These are phyloP conservation scores for Candida koratica DNA, from an alignment of 805 yeast genomes.

Conservation along the genomic window DNA sequence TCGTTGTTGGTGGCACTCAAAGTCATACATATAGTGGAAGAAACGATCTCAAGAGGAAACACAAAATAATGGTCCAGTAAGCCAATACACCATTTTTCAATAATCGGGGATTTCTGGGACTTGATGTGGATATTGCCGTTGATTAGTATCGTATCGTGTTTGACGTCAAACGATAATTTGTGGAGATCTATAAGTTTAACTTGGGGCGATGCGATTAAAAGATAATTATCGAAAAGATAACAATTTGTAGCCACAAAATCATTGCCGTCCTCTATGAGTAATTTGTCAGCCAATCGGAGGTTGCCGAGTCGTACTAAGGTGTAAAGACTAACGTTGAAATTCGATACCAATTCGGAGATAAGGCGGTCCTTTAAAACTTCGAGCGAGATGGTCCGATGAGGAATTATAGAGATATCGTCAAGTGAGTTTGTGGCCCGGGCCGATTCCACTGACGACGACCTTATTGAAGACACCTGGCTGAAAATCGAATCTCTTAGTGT, in stretches of 20 bases:
- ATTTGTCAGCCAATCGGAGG: slow-evolving; percentile 33
- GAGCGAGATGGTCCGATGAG: slow-evolving; percentile 19
- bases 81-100: slow-evolving; percentile 45
- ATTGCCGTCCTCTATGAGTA: slow-evolving; percentile 18
- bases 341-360: slow-evolving; percentile 26
- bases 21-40: slow-evolving; percentile 24
- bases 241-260: slow-evolving; percentile 15
- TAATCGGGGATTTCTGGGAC: slow-evolving; percentile 27
- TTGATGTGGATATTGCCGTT: slow-evolving; percentile 19
- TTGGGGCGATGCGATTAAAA: slow-evolving; percentile 14
- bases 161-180: slow-evolving; percentile 4
- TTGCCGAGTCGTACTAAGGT: slow-evolving; percentile 30
- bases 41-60: slow-evolving; percentile 34
- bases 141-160: slow-evolving; percentile 8
- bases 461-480: slow-evolving; percentile 6
- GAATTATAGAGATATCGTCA: slow-evolving; percentile 16
- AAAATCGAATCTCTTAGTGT: slow-evolving; percentile 9
- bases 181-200: slow-evolving; percentile 8
- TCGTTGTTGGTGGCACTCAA: neutral
- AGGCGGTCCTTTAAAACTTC: slow-evolving; percentile 28
- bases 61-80: slow-evolving; percentile 28
- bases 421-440: slow-evolving; percentile 17
- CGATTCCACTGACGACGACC: too few relatives aligned
- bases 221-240: slow-evolving; percentile 33
- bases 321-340: slow-evolving; percentile 22